Base-by-base conservation (phyloP, 352 stramenopile species). In the Globisporangium abappressorium region DNA sequence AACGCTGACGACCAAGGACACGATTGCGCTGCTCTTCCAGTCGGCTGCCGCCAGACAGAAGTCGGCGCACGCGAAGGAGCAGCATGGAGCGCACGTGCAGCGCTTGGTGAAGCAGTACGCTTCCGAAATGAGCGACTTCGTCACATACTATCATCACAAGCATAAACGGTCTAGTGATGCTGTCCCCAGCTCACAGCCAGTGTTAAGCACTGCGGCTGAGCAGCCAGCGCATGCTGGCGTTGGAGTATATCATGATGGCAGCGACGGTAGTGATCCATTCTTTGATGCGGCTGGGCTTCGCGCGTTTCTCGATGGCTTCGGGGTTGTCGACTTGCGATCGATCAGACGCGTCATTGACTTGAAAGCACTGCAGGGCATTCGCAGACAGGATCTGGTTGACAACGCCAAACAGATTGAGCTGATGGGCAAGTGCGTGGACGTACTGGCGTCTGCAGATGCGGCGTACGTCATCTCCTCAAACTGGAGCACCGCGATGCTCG, bases 391-490 rank as follows among this genome's bases (percentile, higher is more conserved):
- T 28, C 24, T 85, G 1, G 28, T 57, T 7, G 41, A 33, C 12
- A 54, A 64, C 0, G 67, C 46, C 1, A 30, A 62, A 4, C 7
- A 57, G 2, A 71, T 84, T 28, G 67, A 68, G 6, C n/a, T 91
- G 15, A 71, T 74, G 57, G 64, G 75, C 2, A 65, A 65, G 38
- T 81, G 73, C 14, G 28, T 71, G 7, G 69, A 85, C 2, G 76
- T 74, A 9, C 57, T 92, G 8, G 43, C 18, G 11, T 47, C 57
- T 34, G 66, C 58, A 1, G 54, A 66, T 6, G 60, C 72, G 0
- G 78, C 75, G 61, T 78, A 64, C n/a, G 71, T 91, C 4, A 65
- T 92, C 30, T 90, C 82, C 18, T 78, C 77, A 1, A 94, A 92
- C 71, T 94, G 85, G 85, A 91, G 81, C 47, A 28, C 65, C 7